These are phyloP conservation scores for Zygosaccharomyces sapae DNA, from an alignment of 1,139 yeast species.

Conservation along the genomic window DNA sequence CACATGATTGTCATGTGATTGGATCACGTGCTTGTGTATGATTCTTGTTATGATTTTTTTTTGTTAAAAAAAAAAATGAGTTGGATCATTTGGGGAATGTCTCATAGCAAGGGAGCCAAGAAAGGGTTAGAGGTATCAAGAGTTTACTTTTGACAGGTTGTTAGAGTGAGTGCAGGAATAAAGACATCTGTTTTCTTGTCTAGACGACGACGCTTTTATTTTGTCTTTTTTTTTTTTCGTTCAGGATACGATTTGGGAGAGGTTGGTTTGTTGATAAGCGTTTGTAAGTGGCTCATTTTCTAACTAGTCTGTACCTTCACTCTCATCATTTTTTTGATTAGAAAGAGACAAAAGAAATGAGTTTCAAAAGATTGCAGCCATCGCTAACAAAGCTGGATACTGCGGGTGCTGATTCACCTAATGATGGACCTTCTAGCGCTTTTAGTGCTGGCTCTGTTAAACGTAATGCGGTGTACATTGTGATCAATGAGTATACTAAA, in stretches of 20 bases:
- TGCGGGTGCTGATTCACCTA: constrained; percentile 6
- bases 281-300: not conserved
- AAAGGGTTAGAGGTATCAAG: not conserved
- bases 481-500: constrained; percentile 81
- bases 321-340: not conserved
- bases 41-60: not conserved
- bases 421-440: constrained; percentile 8
- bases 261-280: not conserved
- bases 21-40: not conserved
- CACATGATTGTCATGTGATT: not conserved
- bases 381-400: constrained; percentile 17
- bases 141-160: not conserved
- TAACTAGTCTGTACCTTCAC: not conserved
- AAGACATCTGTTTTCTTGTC: not conserved
- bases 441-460: constrained; percentile 8
- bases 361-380: constrained; percentile 1
- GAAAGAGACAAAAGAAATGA: not conserved
- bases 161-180: not conserved
- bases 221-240: not conserved
- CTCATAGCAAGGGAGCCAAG: not conserved
- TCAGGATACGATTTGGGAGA: not conserved
- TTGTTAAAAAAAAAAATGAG: constrained; percentile 3
- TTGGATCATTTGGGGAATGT: constrained; percentile 2
- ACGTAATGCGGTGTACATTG: constrained; percentile 40
- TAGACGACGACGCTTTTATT: not conserved